Evolutionary conservation across 2,329 filamentous ascomycete genomes (phyloP).

Genomic region (Ascochyta lentis): DNA sequence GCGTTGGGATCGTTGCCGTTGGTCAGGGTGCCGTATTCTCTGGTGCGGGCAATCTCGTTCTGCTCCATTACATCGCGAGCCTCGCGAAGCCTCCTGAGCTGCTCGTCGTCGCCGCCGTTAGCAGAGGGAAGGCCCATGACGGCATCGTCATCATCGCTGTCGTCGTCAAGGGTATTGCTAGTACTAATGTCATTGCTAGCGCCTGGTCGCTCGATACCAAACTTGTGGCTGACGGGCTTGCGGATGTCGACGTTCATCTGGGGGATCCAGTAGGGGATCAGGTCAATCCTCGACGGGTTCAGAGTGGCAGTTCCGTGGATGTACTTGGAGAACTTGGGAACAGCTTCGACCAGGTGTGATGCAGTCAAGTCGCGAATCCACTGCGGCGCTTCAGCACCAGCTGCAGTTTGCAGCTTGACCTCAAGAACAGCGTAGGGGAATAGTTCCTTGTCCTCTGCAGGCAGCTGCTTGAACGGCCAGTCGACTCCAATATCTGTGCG

Average conservation of each 20-base stretch:
- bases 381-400: conserved; percentile 91
- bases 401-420: conserved; percentile 96
- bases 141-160: conserved; percentile 68
- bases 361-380: conserved; percentile 95
- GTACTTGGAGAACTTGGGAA: conserved; percentile 99
- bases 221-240: conserved; percentile 85
- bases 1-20: conserved; percentile 50
- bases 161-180: conserved; percentile 78
- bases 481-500: conserved; percentile 98
- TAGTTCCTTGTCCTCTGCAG: conserved; percentile 80
- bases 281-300: conserved; percentile 84
- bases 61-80: conserved; percentile 59
- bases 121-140: conserved; percentile 37
- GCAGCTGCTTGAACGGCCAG: conserved; percentile 89
- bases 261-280: conserved; percentile 96
- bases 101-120: conserved; percentile 50
- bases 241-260: conserved; percentile 98
- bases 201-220: conserved; percentile 84
- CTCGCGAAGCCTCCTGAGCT: conserved; percentile 56
- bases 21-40: conserved; percentile 54
- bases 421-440: conserved; percentile 97
- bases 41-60: conserved; percentile 57
- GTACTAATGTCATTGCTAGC: conserved; percentile 78
- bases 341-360: conserved; percentile 96
- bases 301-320: conserved; percentile 92